These are phyloP conservation scores for Sclerotinia spermophila DNA, from an alignment of 2,329 filamentous ascomycete species.

Conservation along the genomic window DNA sequence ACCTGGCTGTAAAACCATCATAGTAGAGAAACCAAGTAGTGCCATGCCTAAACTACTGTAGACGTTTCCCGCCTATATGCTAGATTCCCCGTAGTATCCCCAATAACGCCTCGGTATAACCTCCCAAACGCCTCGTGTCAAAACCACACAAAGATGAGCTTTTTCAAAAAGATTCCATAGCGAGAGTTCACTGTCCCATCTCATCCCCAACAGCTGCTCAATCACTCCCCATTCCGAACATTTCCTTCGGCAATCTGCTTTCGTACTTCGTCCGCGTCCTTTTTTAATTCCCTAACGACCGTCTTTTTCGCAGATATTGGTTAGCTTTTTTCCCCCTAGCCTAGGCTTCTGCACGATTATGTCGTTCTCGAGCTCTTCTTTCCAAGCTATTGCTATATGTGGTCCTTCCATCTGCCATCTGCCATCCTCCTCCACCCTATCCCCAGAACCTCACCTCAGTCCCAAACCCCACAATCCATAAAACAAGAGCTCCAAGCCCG, in stretches of 20 bases:
- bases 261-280: slow-evolving; percentile 33
- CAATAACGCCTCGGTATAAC: neutral
- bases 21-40: neutral
- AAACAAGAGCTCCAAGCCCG: neutral
- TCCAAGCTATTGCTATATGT: neutral
- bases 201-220: neutral
- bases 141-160: neutral
- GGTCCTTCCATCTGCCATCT: neutral
- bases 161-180: neutral
- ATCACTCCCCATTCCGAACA: neutral
- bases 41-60: neutral
- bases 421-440: neutral
- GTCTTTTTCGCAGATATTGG: slow-evolving; percentile 23
- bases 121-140: neutral
- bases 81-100: neutral
- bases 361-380: neutral
- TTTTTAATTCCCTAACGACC: slow-evolving; percentile 36
- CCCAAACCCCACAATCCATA: neutral
- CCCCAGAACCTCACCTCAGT: neutral
- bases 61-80: neutral
- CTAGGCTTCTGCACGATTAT: neutral
- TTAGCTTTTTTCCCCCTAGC: neutral
- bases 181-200: neutral
- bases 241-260: slow-evolving; percentile 17
- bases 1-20: neutral